phyloP scores from a whole-genome alignment of 345 rosid species.

The Linum lewisii region DNA sequence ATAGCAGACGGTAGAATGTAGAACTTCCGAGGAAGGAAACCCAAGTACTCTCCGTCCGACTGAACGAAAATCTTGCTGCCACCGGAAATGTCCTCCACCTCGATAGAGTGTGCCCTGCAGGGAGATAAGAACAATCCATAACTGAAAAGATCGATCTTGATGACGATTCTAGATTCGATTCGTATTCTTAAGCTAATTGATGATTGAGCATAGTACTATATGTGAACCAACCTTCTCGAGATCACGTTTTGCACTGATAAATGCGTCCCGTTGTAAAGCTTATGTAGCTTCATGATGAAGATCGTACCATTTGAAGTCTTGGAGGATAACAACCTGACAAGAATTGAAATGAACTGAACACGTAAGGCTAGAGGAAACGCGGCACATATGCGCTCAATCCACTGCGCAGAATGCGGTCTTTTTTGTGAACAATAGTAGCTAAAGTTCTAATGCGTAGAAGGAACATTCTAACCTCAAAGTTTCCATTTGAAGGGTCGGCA shows the following conservation, averaged over 20 bases:
- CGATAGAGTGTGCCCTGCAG: slow-evolving; percentile 61
- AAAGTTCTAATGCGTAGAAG: neutral
- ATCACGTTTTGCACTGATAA: slow-evolving; percentile 57
- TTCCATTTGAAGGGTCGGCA: slow-evolving; percentile 70
- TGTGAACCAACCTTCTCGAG: slow-evolving; percentile 48
- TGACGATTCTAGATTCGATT: neutral
- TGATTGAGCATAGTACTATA: neutral
- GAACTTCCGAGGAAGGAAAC: slow-evolving; percentile 79
- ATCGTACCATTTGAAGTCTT: slow-evolving; percentile 90
- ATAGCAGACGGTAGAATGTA: slow-evolving; percentile 57
- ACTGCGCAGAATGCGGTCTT: neutral
- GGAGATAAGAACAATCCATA: neutral
- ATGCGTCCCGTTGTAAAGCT: slow-evolving; percentile 82
- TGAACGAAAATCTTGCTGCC: slow-evolving; percentile 57
- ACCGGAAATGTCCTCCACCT: slow-evolving; percentile 60
- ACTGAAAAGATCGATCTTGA: neutral
- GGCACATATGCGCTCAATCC: neutral
- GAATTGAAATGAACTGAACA: slow-evolving; percentile 1
- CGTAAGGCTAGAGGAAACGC: slow-evolving; percentile 3
- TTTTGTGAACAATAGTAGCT: neutral
- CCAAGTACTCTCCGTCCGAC: slow-evolving; percentile 90
- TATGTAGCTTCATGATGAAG: slow-evolving; percentile 64
- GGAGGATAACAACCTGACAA: slow-evolving; percentile 83
- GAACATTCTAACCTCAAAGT: slow-evolving; percentile 53
- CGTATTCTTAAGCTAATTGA: neutral